Conservation (phyloP, 2,329 filamentous ascomycete genomes). For the Alternaria arbusti region DNA sequence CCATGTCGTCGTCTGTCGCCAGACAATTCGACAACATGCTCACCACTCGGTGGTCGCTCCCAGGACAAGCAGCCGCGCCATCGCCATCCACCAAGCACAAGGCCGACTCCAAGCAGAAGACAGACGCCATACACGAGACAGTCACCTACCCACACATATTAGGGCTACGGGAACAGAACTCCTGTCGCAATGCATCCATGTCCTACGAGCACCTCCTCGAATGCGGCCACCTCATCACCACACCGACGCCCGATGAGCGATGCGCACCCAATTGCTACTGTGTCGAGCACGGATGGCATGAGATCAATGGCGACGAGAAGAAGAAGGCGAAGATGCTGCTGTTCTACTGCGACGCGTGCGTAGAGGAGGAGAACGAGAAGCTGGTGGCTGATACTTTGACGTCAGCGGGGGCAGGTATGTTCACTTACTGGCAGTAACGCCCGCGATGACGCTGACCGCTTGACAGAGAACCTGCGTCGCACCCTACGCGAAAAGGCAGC, state of each 20-base stretch:
- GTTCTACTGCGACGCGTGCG: constrained; percentile 22
- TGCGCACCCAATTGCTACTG: constrained; percentile 21
- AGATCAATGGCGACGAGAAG: background rate
- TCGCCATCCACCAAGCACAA: background rate
- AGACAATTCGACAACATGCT: background rate
- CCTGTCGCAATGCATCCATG: constrained; percentile 1
- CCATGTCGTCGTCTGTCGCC: background rate
- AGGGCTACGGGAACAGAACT: background rate
- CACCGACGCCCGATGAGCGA: background rate
- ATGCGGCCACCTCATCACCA: constrained; percentile 13
- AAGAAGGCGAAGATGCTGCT: background rate
- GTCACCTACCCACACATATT: constrained; percentile 8
- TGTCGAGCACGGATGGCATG: background rate
- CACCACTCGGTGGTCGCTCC: background rate
- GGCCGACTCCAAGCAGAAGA: background rate
- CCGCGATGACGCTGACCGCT: background rate
- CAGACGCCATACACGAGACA: constrained; percentile 3
- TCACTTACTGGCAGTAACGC: background rate
- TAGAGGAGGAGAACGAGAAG: constrained; percentile 1
- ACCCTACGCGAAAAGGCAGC: background rate
- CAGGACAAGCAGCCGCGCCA: background rate
- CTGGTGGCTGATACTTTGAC: background rate
- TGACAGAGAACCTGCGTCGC: background rate
- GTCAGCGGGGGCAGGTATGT: background rate
- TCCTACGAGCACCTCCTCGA: constrained; percentile 13